Evolutionary conservation across 371 early-diverging fungal species (phyloP).

Genomic region (Lichtheimia ramosa): DNA sequence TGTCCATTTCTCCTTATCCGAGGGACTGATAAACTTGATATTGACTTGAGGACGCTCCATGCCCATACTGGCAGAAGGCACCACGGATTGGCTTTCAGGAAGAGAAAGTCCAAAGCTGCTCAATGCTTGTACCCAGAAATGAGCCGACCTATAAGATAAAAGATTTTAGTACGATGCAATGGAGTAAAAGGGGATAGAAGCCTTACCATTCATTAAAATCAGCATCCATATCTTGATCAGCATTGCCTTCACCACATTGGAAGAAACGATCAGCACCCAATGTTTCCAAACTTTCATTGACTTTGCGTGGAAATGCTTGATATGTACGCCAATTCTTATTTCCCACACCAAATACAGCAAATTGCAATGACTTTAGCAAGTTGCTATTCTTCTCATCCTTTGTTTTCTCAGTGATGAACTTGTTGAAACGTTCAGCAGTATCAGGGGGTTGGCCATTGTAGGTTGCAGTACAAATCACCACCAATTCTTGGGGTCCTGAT

Average conservation of each 20-base stretch:
- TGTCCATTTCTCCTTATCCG: constrained; percentile 27
- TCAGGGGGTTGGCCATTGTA: constrained; percentile 65
- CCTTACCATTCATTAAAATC: constrained; percentile 46
- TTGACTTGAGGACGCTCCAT: constrained; percentile 15
- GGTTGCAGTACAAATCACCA: constrained; percentile 49
- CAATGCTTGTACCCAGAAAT: constrained; percentile 42
- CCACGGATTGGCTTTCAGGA: constrained; percentile 31
- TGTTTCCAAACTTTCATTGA: constrained; percentile 32
- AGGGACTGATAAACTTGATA: constrained; percentile 28
- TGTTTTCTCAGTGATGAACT: constrained; percentile 34
- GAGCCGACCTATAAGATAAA: constrained; percentile 26
- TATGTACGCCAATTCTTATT: constrained; percentile 65
- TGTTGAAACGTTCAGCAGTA: constrained; percentile 52
- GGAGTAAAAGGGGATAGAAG: neutral
- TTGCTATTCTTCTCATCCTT: constrained; percentile 22
- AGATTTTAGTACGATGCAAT: neutral
- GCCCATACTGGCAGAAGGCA: constrained; percentile 27
- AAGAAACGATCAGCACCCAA: constrained; percentile 54
- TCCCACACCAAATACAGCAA: constrained; percentile 57
- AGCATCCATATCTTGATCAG: constrained; percentile 53
- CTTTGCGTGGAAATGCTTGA: constrained; percentile 51
- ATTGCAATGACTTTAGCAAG: constrained; percentile 34
- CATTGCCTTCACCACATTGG: constrained; percentile 48
- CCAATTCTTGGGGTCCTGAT: constrained; percentile 33
- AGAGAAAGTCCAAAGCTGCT: constrained; percentile 29